Base-by-base conservation (phyloP, 495 filamentous ascomycete species). In the Xanthoparmelia taractica region DNA sequence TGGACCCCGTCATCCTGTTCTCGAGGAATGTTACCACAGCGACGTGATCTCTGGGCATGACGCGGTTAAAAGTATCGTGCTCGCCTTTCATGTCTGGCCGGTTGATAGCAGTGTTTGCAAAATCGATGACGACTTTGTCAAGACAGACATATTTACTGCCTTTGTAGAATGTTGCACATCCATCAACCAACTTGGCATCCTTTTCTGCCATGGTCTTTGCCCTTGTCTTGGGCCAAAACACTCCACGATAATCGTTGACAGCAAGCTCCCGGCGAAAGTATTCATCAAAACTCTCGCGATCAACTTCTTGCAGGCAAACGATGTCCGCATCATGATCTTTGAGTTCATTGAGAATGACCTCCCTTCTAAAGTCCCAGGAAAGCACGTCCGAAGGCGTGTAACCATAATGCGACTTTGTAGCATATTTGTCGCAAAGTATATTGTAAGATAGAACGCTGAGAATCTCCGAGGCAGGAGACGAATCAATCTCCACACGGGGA, bases 41-140 rank as follows among this genome's bases (percentile, higher is more conserved):
- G 68, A 98, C 96, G 70, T 97, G 90, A 76, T 98, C 94, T 76
- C 92, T 89, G 63, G 92, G 92, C 94, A 97, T 97, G 23, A 97
- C 85, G 17, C 94, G 87, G 72, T 98, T 97, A 80, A 94, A 97
- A 64, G 97, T 91, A 68, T 98, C 95, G 69, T 93, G 89, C 59
- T 92, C 88, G 40, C 89, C 87, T 75, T 97, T 97, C 82, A 95
- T 94, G 73, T 97, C 94, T 8, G 91, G 88, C 58, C 95, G 82
- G 63, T 93, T 90, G 73, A 97, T 94, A 63, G 94, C 93, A 23
- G 85, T 87, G 64, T 90, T 87, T n/a, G 87, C 85, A 73, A 96
- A 96, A 73, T 96, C 91, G 69, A 98, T 84, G 54, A 96, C 71
- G 61, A 96, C 87, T 77, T 96, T 97, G 76, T 97, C 92, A 36